Evolutionary conservation across 139 green algal species (phyloP).

Genomic region (Tetradesmus obliquus): DNA sequence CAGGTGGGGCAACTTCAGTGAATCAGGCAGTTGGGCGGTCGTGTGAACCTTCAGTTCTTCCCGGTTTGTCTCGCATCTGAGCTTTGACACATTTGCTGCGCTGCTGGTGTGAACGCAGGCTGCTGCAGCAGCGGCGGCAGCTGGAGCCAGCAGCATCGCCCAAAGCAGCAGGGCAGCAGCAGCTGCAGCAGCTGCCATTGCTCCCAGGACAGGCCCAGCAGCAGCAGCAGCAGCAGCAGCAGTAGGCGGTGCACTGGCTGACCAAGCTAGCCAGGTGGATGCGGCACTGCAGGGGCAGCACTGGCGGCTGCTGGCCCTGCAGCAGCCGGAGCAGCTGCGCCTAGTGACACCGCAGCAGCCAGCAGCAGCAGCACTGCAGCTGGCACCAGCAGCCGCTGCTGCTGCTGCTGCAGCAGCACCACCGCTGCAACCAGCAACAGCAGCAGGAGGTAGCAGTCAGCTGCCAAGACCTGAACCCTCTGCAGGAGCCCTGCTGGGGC

Average conservation of each 20-base stretch:
- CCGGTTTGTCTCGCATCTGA: no score
- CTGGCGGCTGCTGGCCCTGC: background rate
- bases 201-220: background rate
- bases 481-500: background rate
- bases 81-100: no score
- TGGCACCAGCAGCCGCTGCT: slow-evolving; percentile 5
- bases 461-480: background rate
- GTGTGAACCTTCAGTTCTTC: no score
- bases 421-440: background rate
- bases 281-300: background rate
- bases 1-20: no score
- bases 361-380: slow-evolving; percentile 17
- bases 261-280: background rate
- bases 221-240: background rate
- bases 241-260: background rate
- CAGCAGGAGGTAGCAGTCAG: background rate
- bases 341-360: background rate
- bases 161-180: background rate
- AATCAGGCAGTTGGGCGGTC: no score
- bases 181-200: background rate
- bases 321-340: background rate
- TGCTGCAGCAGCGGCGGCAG: background rate
- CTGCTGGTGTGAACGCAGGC: background rate
- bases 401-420: background rate
- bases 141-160: background rate